Percentiles rank a stretch among this genome's conserved stretches.
phyloP scores from a whole-genome alignment of 2,329 filamentous ascomycete species.

The Diaporthe velutina region DNA sequence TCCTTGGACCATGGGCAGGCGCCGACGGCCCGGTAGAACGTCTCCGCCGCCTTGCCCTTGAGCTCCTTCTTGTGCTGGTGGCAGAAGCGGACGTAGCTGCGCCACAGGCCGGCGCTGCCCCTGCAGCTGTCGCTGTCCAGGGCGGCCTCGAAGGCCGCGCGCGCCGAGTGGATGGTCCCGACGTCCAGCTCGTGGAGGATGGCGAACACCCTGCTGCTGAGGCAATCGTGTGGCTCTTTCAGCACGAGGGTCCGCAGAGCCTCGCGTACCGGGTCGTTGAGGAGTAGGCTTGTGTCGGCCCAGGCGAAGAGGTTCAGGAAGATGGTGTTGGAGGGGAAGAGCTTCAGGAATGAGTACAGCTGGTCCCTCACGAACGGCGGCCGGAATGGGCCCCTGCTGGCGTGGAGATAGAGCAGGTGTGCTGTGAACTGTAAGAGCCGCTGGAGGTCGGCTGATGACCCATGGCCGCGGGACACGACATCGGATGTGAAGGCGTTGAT shows the following conservation, averaged over 20 bases:
- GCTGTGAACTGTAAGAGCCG: conserved; percentile 77
- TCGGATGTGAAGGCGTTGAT: conserved; percentile 58
- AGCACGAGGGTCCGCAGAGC: conserved; percentile 69
- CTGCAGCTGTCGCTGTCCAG: conserved; percentile 55
- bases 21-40: conserved; percentile 61
- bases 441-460: conserved; percentile 63
- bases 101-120: conserved; percentile 61
- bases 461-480: conserved; percentile 53
- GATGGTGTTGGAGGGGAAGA: conserved; percentile 82
- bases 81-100: conserved; percentile 63
- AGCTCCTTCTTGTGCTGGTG: conserved; percentile 51
- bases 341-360: conserved; percentile 69
- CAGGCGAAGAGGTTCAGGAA: conserved; percentile 81
- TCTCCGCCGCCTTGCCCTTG: conserved; percentile 57
- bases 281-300: conserved; percentile 77
- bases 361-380: conserved; percentile 74
- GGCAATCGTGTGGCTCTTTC: conserved; percentile 53
- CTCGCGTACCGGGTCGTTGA: conserved; percentile 82
- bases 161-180: conserved; percentile 64
- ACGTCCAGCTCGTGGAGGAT: conserved; percentile 63
- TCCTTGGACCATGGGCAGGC: conserved; percentile 65
- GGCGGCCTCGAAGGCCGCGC: conserved; percentile 66
- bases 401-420: conserved; percentile 75
- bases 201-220: conserved; percentile 62
- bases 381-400: conserved; percentile 71